Evolutionary conservation across 441 rosid genomes (phyloP).

Genomic region (Croton setiger): DNA sequence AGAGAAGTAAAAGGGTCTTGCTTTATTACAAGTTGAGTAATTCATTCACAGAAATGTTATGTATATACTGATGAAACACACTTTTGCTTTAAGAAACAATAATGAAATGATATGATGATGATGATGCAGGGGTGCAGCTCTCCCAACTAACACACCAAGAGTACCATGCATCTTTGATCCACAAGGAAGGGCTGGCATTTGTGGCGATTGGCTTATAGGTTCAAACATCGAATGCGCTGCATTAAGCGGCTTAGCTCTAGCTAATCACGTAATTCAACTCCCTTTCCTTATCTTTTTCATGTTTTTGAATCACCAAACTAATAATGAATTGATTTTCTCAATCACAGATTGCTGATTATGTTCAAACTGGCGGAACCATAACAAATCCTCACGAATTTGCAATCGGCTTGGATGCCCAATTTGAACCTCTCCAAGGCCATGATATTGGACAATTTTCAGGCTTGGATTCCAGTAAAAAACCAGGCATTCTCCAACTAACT

Average conservation of each 20-base stretch:
- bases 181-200: conserved; percentile 85
- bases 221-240: conserved; percentile 88
- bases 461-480: conserved; percentile 29
- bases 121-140: conserved; percentile 80
- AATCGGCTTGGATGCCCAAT: conserved; percentile 56
- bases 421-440: conserved; percentile 48
- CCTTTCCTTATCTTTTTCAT: not conserved
- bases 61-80: too few relatives aligned
- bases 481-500: too few relatives aligned
- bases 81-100: too few relatives aligned
- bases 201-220: conserved; percentile 93
- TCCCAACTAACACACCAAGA: conserved; percentile 70
- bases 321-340: not conserved
- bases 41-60: too few relatives aligned
- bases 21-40: too few relatives aligned
- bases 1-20: too few relatives aligned
- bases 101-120: too few relatives aligned
- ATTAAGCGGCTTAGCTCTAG: conserved; percentile 78
- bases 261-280: conserved; percentile 48
- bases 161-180: conserved; percentile 80
- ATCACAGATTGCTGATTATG: conserved; percentile 64
- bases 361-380: conserved; percentile 48
- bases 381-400: conserved; percentile 55
- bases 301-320: not conserved
- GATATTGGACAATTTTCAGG: conserved; percentile 83